Percentiles rank a stretch among this genome's conserved stretches.
These are phyloP conservation scores for Suillus ampliporus DNA, from an alignment of 768 basidiomycete genomes.

Conservation along the genomic window DNA sequence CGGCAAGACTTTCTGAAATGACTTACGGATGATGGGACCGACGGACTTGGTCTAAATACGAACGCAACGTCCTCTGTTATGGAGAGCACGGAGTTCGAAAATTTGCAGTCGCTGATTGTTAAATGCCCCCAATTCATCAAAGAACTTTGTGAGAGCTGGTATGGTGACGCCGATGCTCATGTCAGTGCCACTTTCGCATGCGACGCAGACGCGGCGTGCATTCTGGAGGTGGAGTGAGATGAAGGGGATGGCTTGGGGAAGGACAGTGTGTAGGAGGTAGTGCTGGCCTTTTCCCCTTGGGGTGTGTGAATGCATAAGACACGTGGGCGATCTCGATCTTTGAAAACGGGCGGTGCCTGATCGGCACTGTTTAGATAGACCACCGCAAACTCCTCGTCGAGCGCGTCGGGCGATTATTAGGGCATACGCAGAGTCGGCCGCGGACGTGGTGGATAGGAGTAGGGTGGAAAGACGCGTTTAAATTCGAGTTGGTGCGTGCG, in stretches of 20 bases:
- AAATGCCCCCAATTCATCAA: conserved; percentile 56
- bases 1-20: too few species aligned
- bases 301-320: conserved; percentile 34
- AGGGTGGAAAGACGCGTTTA: neutral
- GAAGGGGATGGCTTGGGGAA: conserved; percentile 57
- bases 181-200: conserved; percentile 66
- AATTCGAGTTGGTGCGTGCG: neutral
- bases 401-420: conserved; percentile 22
- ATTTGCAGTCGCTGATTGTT: too few species aligned
- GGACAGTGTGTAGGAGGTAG: conserved; percentile 50
- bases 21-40: too few species aligned
- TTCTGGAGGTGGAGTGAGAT: conserved; percentile 44
- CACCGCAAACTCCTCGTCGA: conserved; percentile 18
- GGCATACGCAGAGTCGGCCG: conserved; percentile 49
- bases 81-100: too few species aligned
- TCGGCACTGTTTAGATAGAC: conserved; percentile 21
- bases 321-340: conserved; percentile 6
- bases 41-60: too few species aligned
- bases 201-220: conserved; percentile 50
- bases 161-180: conserved; percentile 67
- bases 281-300: conserved; percentile 60
- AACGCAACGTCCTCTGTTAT: too few species aligned
- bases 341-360: neutral
- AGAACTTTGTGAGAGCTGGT: conserved; percentile 60
- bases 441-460: conserved; percentile 33